phyloP scores from a whole-genome alignment of 148 eudicot genomes.

The Silene conica region DNA sequence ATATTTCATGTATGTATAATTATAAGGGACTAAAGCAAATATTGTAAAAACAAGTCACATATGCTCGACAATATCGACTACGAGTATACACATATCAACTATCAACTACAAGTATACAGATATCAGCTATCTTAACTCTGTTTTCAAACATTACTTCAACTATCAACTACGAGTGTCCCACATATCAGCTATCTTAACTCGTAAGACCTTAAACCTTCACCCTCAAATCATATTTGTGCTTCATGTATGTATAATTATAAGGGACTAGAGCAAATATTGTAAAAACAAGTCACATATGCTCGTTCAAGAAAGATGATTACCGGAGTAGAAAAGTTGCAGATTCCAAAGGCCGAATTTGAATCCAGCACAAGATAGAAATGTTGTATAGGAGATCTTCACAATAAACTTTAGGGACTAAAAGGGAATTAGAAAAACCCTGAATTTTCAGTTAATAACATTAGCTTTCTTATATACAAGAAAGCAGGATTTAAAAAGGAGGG shows the following conservation, averaged over 20 bases:
- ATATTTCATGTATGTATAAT: no score
- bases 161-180: no score
- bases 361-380: slow-evolving; percentile 4
- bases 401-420: neutral
- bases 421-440: neutral
- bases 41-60: neutral
- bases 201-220: neutral
- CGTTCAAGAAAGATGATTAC: neutral
- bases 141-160: no score
- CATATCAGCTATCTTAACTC: neutral
- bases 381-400: neutral
- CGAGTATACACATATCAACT: no score
- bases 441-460: neutral
- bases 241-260: no score
- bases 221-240: neutral
- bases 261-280: no score
- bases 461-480: slow-evolving; percentile 31
- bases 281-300: neutral
- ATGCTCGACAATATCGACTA: neutral
- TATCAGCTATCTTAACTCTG: no score
- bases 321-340: slow-evolving; percentile 5
- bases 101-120: no score
- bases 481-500: slow-evolving; percentile 19
- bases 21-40: no score
- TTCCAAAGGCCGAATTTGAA: neutral